Conservation (phyloP, 345 rosid genomes). For the Mallotus nudiflorus region DNA sequence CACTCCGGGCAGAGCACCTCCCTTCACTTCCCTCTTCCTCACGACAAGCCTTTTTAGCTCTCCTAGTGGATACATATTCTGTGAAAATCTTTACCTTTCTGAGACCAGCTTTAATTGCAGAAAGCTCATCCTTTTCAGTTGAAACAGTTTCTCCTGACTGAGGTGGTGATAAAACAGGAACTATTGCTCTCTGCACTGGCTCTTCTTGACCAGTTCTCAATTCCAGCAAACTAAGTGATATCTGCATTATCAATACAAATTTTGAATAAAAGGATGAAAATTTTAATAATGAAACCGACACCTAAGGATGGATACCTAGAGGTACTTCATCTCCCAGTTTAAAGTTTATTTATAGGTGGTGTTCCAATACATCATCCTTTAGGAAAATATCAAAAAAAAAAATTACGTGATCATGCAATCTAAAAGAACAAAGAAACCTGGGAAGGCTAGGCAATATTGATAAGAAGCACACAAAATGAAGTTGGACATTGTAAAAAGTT, state of each 20-base stretch:
- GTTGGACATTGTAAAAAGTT: conserved; percentile 5
- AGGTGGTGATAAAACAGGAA: conserved; percentile 57
- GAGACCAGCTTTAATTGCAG: conserved; percentile 86
- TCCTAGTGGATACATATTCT: conserved; percentile 61
- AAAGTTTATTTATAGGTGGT: not conserved
- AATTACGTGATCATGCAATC: not conserved
- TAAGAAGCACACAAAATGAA: conserved; percentile 4
- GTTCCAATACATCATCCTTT: not conserved
- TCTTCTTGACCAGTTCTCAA: conserved; percentile 71
- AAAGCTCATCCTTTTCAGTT: conserved; percentile 65
- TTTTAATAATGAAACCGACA: not conserved
- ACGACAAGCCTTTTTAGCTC: conserved; percentile 60
- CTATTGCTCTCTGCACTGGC: conserved; percentile 48
- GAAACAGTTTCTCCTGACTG: conserved; percentile 46
- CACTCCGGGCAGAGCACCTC: conserved; percentile 66
- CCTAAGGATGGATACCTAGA: too few relatives aligned
- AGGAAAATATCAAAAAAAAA: not conserved
- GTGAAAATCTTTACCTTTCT: conserved; percentile 83
- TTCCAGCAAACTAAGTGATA: conserved; percentile 72
- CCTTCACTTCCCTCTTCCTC: conserved; percentile 72
- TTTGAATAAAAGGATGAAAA: conserved; percentile 1
- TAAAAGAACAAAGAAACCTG: not conserved
- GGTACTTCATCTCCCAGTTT: not conserved
- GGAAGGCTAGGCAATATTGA: not conserved
- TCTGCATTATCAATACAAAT: conserved; percentile 38